phyloP scores from a whole-genome alignment of 2,329 filamentous ascomycete species.

The Neobulgaria alba region DNA sequence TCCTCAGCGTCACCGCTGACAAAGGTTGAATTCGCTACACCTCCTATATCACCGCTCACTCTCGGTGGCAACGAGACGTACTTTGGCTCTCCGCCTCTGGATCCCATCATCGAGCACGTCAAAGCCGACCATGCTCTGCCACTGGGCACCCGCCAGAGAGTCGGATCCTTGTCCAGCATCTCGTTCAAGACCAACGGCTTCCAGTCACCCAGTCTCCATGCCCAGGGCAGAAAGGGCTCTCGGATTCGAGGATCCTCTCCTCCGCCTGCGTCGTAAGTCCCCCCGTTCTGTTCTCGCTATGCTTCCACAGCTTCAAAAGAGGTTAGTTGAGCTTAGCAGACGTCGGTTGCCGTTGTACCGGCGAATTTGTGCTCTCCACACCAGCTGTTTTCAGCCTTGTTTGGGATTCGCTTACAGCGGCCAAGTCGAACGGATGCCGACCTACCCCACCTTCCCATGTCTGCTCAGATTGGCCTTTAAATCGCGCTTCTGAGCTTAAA shows the following conservation, averaged over 20 bases:
- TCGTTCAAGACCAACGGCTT: constrained; percentile 20
- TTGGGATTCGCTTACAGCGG: constrained; percentile 13
- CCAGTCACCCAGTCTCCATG: constrained; percentile 6
- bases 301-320: constrained; percentile 2
- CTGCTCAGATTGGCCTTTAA: constrained; percentile 3
- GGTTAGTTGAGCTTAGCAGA: not conserved
- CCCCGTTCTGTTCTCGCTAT: not conserved
- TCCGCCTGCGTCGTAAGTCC: constrained; percentile 30
- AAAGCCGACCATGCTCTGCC: constrained; percentile 18
- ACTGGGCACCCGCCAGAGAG: constrained; percentile 3
- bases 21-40: constrained; percentile 11
- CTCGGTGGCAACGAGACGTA: constrained; percentile 10
- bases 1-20: constrained; percentile 1
- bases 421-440: constrained; percentile 7
- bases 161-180: constrained; percentile 21
- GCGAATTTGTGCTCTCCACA: constrained; percentile 6
- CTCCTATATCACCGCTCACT: constrained; percentile 18
- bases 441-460: constrained; percentile 15
- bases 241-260: constrained; percentile 29
- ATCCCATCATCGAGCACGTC: constrained; percentile 28
- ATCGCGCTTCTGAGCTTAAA: constrained; percentile 12
- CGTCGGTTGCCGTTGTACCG: not conserved
- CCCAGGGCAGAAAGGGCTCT: constrained; percentile 10
- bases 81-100: constrained; percentile 18
- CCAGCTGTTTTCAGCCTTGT: constrained; percentile 11